Percentiles rank a stretch among this genome's conserved stretches.
Conservation (phyloP, 805 yeast genomes). For the Monosporozyma unispora region DNA sequence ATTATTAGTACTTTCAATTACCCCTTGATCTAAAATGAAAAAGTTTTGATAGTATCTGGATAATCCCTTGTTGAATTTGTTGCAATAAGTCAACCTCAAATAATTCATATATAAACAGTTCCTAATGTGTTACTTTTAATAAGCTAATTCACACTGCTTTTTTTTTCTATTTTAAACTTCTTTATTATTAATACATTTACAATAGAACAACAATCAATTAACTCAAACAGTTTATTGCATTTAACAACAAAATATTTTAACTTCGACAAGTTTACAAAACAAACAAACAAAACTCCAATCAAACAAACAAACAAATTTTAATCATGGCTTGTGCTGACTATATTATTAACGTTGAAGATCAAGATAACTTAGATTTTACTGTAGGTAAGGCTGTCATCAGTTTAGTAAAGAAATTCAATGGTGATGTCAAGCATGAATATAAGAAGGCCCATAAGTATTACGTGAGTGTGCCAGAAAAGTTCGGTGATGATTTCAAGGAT, state of each 20-base stretch:
- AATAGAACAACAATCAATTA: background rate
- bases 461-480: slow-evolving; percentile 2
- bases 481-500: slow-evolving; percentile 1
- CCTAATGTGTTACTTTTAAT: background rate
- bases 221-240: background rate
- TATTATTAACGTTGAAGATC: background rate
- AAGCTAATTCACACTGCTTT: background rate
- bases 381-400: slow-evolving; percentile 23
- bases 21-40: background rate
- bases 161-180: too few relatives aligned
- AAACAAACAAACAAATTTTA: background rate
- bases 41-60: background rate
- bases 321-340: background rate
- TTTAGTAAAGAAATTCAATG: slow-evolving; percentile 34
- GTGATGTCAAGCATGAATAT: slow-evolving; percentile 40
- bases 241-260: background rate
- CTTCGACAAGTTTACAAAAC: background rate
- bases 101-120: background rate
- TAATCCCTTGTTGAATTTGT: background rate
- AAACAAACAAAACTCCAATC: background rate
- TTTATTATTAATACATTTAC: background rate
- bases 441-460: slow-evolving; percentile 26
- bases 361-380: background rate
- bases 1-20: background rate
- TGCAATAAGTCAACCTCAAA: background rate